Percentiles rank a stretch among this genome's conserved stretches.
Conservation (phyloP, 345 rosid genomes). For the Gossypium anomalum region DNA sequence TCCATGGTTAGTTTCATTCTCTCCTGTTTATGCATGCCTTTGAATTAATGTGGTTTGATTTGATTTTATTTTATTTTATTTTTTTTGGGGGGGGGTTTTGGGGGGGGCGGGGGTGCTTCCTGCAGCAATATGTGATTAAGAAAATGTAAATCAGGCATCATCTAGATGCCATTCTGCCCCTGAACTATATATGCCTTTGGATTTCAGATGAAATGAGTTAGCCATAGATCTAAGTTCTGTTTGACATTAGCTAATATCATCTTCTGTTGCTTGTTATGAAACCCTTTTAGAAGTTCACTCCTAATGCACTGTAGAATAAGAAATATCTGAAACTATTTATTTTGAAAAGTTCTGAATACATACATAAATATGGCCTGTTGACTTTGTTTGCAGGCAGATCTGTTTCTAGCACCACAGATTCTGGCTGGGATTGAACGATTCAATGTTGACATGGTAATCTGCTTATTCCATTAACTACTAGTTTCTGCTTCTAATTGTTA, state of each 20-base stretch:
- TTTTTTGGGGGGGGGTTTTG: too few species aligned
- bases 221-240: not conserved
- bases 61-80: too few species aligned
- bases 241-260: not conserved
- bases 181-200: not conserved
- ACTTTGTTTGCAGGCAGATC: slow-evolving; percentile 61
- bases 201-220: not conserved
- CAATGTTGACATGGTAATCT: slow-evolving; percentile 66
- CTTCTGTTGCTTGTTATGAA: not conserved
- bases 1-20: slow-evolving; percentile 42
- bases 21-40: not conserved
- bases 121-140: not conserved
- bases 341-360: not conserved
- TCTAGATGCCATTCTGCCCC: not conserved
- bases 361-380: not conserved
- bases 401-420: slow-evolving; percentile 73
- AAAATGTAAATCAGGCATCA: not conserved
- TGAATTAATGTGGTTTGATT: too few species aligned
- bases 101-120: too few species aligned
- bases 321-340: not conserved
- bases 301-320: not conserved
- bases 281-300: not conserved
- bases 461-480: not conserved
- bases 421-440: slow-evolving; percentile 43
- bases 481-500: slow-evolving; percentile 1